Evolutionary conservation across 495 filamentous ascomycete species (phyloP), one percentile per base, ranked within the genome.

Genomic region (Rostrohypoxylon terebratum): DNA sequence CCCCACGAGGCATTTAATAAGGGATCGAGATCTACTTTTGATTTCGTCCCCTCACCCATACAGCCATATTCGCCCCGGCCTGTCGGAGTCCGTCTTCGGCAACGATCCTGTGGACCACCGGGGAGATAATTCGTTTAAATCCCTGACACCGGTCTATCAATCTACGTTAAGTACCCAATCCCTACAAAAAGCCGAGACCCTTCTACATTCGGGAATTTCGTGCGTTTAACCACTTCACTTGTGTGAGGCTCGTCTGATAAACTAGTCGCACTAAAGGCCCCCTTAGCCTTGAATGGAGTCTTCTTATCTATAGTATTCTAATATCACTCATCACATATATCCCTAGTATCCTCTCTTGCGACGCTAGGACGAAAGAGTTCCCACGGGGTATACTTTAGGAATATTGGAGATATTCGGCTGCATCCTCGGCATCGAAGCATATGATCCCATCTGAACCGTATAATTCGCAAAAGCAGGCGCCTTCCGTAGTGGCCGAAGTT

Each of bases 321-420:
- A 57, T 71, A 50, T 61, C 33, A 59, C 33, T 45, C 48, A 33
- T 18, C 38, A 42, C 16, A 1, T 33, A 23, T 45, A 21, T 31
- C 4, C 36, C 36, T 38, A 40, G 28, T 48, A 36, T 28, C 44
- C 11, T 11, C 31, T 14, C 36, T n/a, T 40, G 10, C 47, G 8
- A n/a, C 44, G 33, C 33, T 66, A 63, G 3, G 62, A 47, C 13
- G 66, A 57, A 23, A 79, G 48, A 5, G 74, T 71, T 10, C 83
- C 84, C 8, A 83, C 9, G 6, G 86, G 85, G 79, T 87, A 88
- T n/a, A 28, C 79, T 33, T 8, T 31, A 0, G 81, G 77, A 21
- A 87, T 83, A 65, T 83, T 80, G 9, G 58, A 54, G 16, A 20
- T 67, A 58, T 86, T 71, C 8, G 83, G 82, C 50, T 21, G 78